These are phyloP conservation scores for Kickxella alabastrina DNA, from an alignment of 192 early-diverging fungal genomes.

Conservation along the genomic window DNA sequence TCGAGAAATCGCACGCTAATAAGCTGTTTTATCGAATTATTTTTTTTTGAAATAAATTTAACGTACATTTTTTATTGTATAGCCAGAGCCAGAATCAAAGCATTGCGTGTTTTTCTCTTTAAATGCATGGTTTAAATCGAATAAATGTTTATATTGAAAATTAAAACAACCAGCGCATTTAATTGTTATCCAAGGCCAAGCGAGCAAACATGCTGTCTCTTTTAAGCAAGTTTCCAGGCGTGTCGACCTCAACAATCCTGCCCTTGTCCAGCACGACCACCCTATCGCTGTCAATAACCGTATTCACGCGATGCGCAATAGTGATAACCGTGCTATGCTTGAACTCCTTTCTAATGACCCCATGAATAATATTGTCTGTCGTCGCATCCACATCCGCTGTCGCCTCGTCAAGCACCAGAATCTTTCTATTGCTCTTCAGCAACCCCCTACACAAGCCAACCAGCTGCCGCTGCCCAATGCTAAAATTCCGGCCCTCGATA, in stretches of 20 bases:
- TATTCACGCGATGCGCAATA: constrained; percentile 67
- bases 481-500: constrained; percentile 8
- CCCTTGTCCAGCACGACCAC: constrained; percentile 60
- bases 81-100: too few relatives aligned
- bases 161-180: too few relatives aligned
- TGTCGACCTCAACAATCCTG: constrained; percentile 1
- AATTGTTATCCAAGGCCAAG: not conserved
- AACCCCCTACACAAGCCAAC: constrained; percentile 56
- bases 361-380: not conserved
- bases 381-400: constrained; percentile 55
- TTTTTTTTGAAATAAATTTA: too few relatives aligned
- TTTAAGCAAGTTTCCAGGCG: not conserved
- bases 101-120: too few relatives aligned
- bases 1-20: too few relatives aligned
- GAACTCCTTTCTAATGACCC: constrained; percentile 48
- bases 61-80: too few relatives aligned
- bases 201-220: not conserved
- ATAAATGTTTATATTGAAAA: too few relatives aligned
- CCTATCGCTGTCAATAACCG: constrained; percentile 59
- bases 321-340: constrained; percentile 45
- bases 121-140: too few relatives aligned
- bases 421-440: constrained; percentile 42
- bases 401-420: constrained; percentile 64
- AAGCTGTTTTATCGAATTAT: too few relatives aligned
- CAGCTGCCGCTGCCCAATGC: constrained; percentile 56